Evolutionary conservation across 352 stramenopile genomes (phyloP).

Genomic region (Plasmopara viticola): DNA sequence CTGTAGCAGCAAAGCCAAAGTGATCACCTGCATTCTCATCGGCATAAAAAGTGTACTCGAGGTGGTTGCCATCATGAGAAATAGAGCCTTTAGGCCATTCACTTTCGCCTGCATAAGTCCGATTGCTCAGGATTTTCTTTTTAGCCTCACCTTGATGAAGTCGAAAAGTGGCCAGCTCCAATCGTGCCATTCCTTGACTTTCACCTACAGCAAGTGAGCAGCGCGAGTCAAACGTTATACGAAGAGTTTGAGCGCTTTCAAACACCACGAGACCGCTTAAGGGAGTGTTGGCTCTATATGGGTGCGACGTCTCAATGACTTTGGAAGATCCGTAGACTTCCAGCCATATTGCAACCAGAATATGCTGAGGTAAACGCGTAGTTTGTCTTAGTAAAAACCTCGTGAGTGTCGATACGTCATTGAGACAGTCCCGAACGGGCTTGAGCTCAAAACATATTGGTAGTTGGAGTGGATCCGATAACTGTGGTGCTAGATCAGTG

Average conservation of each 20-base stretch:
- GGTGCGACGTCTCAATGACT: slow-evolving; percentile 62
- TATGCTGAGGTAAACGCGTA: slow-evolving; percentile 37
- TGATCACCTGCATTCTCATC: slow-evolving; percentile 49
- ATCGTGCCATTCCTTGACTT: slow-evolving; percentile 11
- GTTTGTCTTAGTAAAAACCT: slow-evolving; percentile 58
- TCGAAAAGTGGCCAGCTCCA: slow-evolving; percentile 26
- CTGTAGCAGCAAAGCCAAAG: slow-evolving; percentile 53
- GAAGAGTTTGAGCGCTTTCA: slow-evolving; percentile 42
- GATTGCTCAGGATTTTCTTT: slow-evolving; percentile 26
- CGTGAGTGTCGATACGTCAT: slow-evolving; percentile 44
- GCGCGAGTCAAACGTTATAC: slow-evolving; percentile 61
- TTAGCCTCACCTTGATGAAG: slow-evolving; percentile 8
- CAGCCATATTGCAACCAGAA: slow-evolving; percentile 67
- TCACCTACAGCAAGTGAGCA: slow-evolving; percentile 36
- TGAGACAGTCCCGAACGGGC: slow-evolving; percentile 34
- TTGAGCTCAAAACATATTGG: slow-evolving; percentile 43
- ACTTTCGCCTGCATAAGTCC: slow-evolving; percentile 33
- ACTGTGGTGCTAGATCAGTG: neutral
- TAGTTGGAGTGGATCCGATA: slow-evolving; percentile 23
- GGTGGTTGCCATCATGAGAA: slow-evolving; percentile 47
- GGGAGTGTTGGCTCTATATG: slow-evolving; percentile 31
- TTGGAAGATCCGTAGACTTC: slow-evolving; percentile 60
- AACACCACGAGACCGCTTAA: slow-evolving; percentile 43
- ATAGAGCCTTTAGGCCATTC: slow-evolving; percentile 47
- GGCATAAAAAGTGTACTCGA: slow-evolving; percentile 55